A percentile compares a stretch with the other conserved stretches of the same genome.
phyloP scores from a whole-genome alignment of 2,329 filamentous ascomycete species.

The Ophiocordyceps camponoti-saundersi region DNA sequence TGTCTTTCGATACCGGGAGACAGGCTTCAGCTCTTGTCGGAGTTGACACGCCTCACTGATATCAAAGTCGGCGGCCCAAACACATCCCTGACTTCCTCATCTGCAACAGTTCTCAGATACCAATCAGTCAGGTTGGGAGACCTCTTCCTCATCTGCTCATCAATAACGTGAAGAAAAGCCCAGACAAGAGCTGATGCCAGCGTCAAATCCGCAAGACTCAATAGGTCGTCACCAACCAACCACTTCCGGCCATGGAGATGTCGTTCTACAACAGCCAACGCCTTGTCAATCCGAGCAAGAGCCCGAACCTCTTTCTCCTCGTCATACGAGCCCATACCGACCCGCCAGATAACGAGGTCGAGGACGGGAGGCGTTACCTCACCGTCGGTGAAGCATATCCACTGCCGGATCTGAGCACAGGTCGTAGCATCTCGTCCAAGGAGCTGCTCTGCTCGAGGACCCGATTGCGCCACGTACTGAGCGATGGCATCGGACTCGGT shows the following conservation, averaged over 20 bases:
- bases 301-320: background rate
- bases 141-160: background rate
- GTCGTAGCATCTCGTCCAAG: background rate
- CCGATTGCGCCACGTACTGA: background rate
- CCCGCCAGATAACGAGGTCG: conserved; percentile 1
- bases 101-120: background rate
- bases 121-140: background rate
- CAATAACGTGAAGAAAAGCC: background rate
- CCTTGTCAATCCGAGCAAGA: background rate
- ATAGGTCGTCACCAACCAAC: conserved; percentile 1
- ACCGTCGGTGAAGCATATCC: conserved; percentile 1
- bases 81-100: background rate
- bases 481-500: conserved; percentile 1
- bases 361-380: background rate
- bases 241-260: background rate
- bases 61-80: background rate
- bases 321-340: background rate
- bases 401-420: conserved; percentile 1
- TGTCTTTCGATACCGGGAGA: no score
- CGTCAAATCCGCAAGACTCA: conserved; percentile 1
- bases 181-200: background rate
- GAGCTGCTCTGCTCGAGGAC: background rate
- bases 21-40: background rate
- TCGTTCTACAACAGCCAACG: background rate
- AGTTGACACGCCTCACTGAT: background rate